Conservation (phyloP, 805 yeast species). For the Nakazawaea ambrosiae region DNA sequence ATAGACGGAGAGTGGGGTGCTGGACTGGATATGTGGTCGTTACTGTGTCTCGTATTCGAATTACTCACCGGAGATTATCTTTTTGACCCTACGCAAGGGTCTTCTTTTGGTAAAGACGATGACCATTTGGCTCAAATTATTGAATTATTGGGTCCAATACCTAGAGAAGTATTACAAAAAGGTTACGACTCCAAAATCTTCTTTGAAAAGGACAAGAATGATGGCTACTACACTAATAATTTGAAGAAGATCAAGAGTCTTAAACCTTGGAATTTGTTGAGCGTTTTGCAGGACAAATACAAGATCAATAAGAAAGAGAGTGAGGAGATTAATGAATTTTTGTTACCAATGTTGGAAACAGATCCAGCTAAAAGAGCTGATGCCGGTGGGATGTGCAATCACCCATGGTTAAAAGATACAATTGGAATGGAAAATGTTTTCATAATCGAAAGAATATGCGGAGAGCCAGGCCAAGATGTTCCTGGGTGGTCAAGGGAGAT, state of each 20-base stretch:
- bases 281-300: slow-evolving; percentile 82
- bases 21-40: slow-evolving; percentile 55
- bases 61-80: slow-evolving; percentile 54
- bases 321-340: slow-evolving; percentile 63
- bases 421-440: slow-evolving; percentile 63
- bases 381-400: slow-evolving; percentile 92
- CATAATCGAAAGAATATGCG: slow-evolving; percentile 61
- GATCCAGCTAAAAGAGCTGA: slow-evolving; percentile 84
- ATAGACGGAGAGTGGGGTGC: slow-evolving; percentile 58
- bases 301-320: slow-evolving; percentile 65
- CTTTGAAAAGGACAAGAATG: slow-evolving; percentile 16
- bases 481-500: slow-evolving; percentile 85
- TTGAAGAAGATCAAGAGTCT: slow-evolving; percentile 73
- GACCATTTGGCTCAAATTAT: slow-evolving; percentile 59
- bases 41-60: slow-evolving; percentile 53
- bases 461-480: slow-evolving; percentile 81
- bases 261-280: slow-evolving; percentile 83
- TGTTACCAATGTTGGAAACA: slow-evolving; percentile 73
- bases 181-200: slow-evolving; percentile 47
- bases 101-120: slow-evolving; percentile 43
- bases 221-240: not conserved
- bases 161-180: slow-evolving; percentile 54
- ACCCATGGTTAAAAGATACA: slow-evolving; percentile 78
- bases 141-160: slow-evolving; percentile 34
- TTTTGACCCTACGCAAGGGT: slow-evolving; percentile 52